Conservation (phyloP, 805 yeast species). For the Saccharomycopsis javanensis region DNA sequence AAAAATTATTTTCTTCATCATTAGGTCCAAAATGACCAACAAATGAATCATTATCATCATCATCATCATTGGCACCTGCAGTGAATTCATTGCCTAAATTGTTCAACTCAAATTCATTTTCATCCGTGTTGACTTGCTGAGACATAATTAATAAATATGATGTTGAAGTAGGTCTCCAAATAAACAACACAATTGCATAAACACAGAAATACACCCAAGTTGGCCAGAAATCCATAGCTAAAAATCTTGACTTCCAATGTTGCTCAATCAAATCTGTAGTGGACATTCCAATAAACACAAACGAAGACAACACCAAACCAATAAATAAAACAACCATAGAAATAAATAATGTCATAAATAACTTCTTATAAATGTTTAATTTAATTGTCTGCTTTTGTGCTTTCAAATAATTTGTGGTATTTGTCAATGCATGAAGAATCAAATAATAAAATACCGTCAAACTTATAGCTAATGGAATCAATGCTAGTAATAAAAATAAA, state of each 20-base stretch:
- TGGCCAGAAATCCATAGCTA: constrained; percentile 91
- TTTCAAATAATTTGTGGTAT: constrained; percentile 61
- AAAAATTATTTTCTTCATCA: constrained; percentile 6
- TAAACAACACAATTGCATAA: constrained; percentile 72
- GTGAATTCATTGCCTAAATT: constrained; percentile 32
- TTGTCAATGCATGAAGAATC: constrained; percentile 62
- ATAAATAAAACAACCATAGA: constrained; percentile 61
- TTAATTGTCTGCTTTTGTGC: constrained; percentile 90
- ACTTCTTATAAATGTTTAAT: constrained; percentile 71
- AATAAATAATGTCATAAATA: constrained; percentile 64
- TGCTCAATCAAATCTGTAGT: constrained; percentile 69
- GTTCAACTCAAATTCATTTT: constrained; percentile 29
- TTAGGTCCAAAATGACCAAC: constrained; percentile 23
- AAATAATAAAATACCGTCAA: constrained; percentile 65
- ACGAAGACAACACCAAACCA: constrained; percentile 62
- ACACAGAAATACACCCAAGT: constrained; percentile 77
- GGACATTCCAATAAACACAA: constrained; percentile 65
- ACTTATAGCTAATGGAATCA: constrained; percentile 64
- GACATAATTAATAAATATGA: constrained; percentile 92
- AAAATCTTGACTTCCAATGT: constrained; percentile 88
- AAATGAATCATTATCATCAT: constrained; percentile 27
- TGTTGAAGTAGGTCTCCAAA: constrained; percentile 97
- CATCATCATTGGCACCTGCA: constrained; percentile 27
- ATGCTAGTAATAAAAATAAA: constrained; percentile 43
- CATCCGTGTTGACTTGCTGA: constrained; percentile 81